A percentile compares a stretch with the other conserved stretches of the same genome.
Conservation (phyloP, 2,329 filamentous ascomycete genomes). For the Nakataea oryzae region DNA sequence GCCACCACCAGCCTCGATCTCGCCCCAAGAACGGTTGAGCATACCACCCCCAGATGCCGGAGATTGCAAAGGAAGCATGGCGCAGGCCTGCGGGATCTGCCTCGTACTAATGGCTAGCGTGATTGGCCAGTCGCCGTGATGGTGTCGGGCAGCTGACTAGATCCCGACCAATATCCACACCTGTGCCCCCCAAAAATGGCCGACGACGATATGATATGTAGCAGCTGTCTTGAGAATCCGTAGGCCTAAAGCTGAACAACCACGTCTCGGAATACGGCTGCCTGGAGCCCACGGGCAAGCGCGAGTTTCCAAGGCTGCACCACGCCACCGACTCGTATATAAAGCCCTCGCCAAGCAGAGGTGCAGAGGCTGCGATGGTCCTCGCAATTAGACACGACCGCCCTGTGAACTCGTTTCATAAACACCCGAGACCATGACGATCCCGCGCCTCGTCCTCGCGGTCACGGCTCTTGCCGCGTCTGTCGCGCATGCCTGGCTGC, state of each 20-base stretch:
- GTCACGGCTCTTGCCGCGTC: not conserved
- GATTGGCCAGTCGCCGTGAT: not conserved
- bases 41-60: not conserved
- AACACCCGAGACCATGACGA: not conserved
- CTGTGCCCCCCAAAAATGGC: too few species aligned
- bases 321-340: not conserved
- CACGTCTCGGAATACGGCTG: not conserved
- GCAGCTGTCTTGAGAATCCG: too few species aligned
- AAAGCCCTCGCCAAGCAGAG: not conserved
- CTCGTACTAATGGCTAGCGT: not conserved
- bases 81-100: not conserved
- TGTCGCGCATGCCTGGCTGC: not conserved
- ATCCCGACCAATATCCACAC: not conserved
- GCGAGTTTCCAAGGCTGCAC: not conserved
- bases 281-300: not conserved
- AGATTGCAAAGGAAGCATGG: not conserved
- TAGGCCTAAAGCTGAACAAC: too few species aligned
- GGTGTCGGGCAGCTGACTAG: not conserved
- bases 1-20: not conserved
- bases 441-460: not conserved
- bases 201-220: too few species aligned
- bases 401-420: not conserved
- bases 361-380: not conserved
- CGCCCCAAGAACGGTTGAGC: too few species aligned
- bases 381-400: too few species aligned